Base-by-base conservation (phyloP, 108 stramenopile species). In the Cyclotella kingstonii region DNA sequence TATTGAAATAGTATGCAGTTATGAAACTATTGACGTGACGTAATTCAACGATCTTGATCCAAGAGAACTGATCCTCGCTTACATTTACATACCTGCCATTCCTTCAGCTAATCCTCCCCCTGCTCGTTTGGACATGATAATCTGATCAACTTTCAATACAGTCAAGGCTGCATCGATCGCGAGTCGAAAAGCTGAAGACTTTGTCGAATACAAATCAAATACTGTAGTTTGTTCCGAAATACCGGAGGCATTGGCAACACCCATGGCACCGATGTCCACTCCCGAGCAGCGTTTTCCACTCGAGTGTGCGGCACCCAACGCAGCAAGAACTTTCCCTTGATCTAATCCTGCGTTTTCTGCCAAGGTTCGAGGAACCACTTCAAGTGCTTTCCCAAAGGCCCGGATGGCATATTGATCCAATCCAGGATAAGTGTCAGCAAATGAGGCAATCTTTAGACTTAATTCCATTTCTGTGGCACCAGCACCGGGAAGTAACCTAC, bases 371-470 rank as follows among this genome's bases (percentile, higher is more conserved):
- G 97, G 95, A 2, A 98, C 91, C 38, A 97, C 85, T 70, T 97
- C 96, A 52, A 99, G 69, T 4, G 97, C 95, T 73, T 97, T 95
- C 28, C 95, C 96, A 79, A 98, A 99, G 50, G 96, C 93, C 15
- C 87, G 77, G 66, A 99, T 93, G 41, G 97, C 96, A 68, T 99
- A 99, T 68, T 99, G 98, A 64, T 99, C 97, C 68, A 99, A 82
- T 14, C 98, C 98, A 12, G 95, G 87, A 73, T 80, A 83, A 19
- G 82, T 80, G 50, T 97, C 91, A 7, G 95, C 97, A 69, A 85
- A 86, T 52, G 81, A 78, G 28, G 64, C 47, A 39, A 99, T 66
- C 44, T 78, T 81, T 15, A 84, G 78, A 47, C 91, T 81, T 65
- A 98, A 83, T 58, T 93, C 95, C 70, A 95, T 93, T 85, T 98